phyloP scores from a whole-genome alignment of 345 rosid genomes.

The Eucalyptus polybractea region DNA sequence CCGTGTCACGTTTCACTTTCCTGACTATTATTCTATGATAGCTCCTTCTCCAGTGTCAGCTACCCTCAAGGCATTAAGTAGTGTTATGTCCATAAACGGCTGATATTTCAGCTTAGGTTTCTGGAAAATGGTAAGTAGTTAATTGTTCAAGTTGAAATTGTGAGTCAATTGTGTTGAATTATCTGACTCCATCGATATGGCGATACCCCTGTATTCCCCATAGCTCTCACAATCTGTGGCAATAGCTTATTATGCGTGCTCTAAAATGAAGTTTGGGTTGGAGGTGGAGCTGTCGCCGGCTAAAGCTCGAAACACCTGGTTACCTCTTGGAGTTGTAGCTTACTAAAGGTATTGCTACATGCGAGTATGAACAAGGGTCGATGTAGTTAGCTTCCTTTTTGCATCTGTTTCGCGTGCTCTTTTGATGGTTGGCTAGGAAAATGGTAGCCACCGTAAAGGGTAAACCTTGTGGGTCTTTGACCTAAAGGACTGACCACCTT shows the following conservation, averaged over 20 bases:
- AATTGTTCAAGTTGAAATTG: neutral
- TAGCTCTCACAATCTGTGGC: neutral
- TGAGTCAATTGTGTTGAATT: neutral
- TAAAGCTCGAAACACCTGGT: neutral
- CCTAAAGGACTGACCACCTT: neutral
- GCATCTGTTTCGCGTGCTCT: neutral
- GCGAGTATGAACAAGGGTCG: neutral
- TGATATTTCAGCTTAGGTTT: neutral
- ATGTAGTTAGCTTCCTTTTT: neutral
- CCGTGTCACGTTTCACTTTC: neutral
- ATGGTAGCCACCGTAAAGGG: neutral
- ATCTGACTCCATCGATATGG: neutral
- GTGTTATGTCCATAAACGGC: neutral
- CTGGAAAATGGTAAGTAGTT: neutral
- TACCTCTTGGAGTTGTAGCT: neutral
- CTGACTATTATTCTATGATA: neutral
- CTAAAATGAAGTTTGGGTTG: neutral
- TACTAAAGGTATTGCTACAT: neutral
- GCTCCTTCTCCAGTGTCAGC: neutral
- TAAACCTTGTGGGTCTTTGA: neutral
- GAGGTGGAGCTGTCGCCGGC: neutral
- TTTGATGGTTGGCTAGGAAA: neutral
- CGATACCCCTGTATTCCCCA: neutral
- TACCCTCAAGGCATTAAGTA: neutral
- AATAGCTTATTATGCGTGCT: neutral